Evolutionary conservation across 805 yeast species (phyloP).

Genomic region (Starmerella cellae): DNA sequence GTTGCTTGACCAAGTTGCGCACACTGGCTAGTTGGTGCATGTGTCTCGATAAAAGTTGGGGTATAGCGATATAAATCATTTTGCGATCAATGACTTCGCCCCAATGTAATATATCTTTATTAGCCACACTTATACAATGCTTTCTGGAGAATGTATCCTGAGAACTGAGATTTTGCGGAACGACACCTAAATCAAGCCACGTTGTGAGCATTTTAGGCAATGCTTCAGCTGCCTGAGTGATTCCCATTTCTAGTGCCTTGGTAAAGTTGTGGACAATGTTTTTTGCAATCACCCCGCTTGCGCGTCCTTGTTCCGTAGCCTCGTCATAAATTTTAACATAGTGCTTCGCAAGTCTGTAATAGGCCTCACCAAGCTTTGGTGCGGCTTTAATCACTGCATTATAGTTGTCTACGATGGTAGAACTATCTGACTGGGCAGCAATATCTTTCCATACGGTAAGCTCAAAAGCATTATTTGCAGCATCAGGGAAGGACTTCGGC

Average conservation of each 20-base stretch:
- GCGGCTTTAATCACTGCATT: constrained; percentile 42
- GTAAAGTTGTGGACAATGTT: constrained; percentile 44
- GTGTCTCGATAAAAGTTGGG: constrained; percentile 74
- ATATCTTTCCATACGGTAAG: constrained; percentile 81
- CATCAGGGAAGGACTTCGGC: constrained; percentile 14
- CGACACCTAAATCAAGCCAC: constrained; percentile 61
- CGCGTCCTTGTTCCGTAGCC: constrained; percentile 15
- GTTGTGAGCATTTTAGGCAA: constrained; percentile 54
- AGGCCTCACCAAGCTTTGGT: constrained; percentile 60
- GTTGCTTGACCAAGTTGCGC: constrained; percentile 40
- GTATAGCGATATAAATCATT: constrained; percentile 61
- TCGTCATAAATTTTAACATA: constrained; percentile 60
- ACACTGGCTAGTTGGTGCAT: constrained; percentile 48
- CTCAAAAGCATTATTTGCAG: constrained; percentile 42
- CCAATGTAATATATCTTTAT: constrained; percentile 13
- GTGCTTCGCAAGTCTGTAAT: constrained; percentile 66
- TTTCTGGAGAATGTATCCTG: constrained; percentile 7
- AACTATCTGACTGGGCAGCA: constrained; percentile 71
- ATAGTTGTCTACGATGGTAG: constrained; percentile 59
- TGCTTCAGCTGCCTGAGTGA: constrained; percentile 61
- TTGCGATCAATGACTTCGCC: constrained; percentile 9
- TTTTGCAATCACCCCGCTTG: constrained; percentile 37
- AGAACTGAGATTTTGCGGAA: constrained; percentile 1
- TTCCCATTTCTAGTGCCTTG: constrained; percentile 47
- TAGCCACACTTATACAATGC: constrained; percentile 5